Conservation (phyloP, 352 stramenopile genomes). For the Globisporangium carolinianum region DNA sequence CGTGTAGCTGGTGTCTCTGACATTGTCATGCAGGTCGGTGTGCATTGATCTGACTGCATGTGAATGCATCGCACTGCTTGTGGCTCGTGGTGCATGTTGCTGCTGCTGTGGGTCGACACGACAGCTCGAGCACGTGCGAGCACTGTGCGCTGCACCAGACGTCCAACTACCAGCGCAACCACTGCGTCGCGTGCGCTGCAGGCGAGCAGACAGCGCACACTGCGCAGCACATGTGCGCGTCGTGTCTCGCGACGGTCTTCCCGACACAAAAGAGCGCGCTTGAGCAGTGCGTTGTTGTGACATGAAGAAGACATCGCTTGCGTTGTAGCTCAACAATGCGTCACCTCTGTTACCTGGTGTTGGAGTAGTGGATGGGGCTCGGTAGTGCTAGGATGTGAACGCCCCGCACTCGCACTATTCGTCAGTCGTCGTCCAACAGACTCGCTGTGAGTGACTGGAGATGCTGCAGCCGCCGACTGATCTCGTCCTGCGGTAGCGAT, state of each 20-base stretch:
- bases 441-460: conserved; percentile 54
- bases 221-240: conserved; percentile 44
- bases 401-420: too few relatives aligned
- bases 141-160: conserved; percentile 33
- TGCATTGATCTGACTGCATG: background rate
- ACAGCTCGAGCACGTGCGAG: conserved; percentile 30
- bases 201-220: conserved; percentile 31
- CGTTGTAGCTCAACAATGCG: background rate
- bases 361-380: too few relatives aligned
- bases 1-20: too few relatives aligned
- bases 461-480: conserved; percentile 33
- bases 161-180: conserved; percentile 48
- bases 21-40: background rate
- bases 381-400: too few relatives aligned
- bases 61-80: background rate
- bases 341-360: too few relatives aligned
- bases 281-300: conserved; percentile 11
- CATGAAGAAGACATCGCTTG: background rate
- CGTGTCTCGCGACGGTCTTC: conserved; percentile 31
- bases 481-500: conserved; percentile 13
- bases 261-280: background rate
- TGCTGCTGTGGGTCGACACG: background rate
- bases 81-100: background rate
- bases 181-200: conserved; percentile 35
- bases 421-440: conserved; percentile 29